phyloP scores from a whole-genome alignment of 345 rosid species.

The Rhodamnia rubescens region DNA sequence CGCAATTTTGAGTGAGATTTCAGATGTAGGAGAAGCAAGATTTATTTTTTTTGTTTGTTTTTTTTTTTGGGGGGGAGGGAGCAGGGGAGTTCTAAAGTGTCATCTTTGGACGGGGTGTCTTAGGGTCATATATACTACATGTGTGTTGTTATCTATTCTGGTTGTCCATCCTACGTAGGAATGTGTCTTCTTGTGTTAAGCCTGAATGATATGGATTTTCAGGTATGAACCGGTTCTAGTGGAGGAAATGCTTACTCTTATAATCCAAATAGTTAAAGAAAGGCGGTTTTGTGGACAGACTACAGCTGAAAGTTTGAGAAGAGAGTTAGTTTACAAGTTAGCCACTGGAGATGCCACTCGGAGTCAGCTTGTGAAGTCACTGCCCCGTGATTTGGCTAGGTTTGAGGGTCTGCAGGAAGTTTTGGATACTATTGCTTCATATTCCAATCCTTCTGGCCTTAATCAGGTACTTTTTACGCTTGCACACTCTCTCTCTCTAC shows the following conservation, averaged over 20 bases:
- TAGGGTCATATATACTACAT: not conserved
- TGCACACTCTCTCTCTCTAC: not conserved
- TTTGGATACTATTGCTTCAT: conserved; percentile 60
- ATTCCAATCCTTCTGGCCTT: conserved; percentile 75
- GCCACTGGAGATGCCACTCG: conserved; percentile 89
- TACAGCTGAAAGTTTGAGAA: conserved; percentile 66
- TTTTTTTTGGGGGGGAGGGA: not conserved
- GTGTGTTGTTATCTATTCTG: not conserved
- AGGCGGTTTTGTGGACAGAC: conserved; percentile 77
- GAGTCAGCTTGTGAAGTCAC: conserved; percentile 76
- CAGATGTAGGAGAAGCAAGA: not conserved
- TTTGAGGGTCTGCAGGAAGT: conserved; percentile 63
- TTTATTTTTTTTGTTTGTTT: not conserved
- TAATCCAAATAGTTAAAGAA: conserved; percentile 84
- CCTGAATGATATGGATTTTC: conserved; percentile 10
- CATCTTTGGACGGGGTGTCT: not conserved
- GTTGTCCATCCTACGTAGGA: not conserved
- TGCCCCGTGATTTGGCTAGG: conserved; percentile 83
- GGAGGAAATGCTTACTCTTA: conserved; percentile 80
- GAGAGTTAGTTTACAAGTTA: conserved; percentile 78
- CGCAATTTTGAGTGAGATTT: not conserved
- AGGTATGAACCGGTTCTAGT: conserved; percentile 83
- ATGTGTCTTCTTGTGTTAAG: not conserved
- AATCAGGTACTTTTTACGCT: conserved; percentile 58
- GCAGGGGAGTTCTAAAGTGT: not conserved